phyloP scores from a whole-genome alignment of 164 flowering plant species.

The Chimonanthus praecox region DNA sequence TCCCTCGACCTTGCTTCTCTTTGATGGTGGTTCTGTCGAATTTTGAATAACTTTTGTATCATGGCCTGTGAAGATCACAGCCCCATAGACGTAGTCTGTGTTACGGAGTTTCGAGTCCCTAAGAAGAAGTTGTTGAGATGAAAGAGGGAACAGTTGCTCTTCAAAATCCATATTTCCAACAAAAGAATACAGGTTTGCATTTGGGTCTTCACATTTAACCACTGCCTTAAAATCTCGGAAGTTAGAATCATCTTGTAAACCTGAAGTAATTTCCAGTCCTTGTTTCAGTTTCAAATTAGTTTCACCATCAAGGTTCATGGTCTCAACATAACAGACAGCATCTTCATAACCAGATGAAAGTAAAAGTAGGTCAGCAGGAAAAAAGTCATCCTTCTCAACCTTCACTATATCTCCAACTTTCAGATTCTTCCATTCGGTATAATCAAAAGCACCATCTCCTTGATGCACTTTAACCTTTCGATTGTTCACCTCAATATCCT shows the following conservation, averaged over 20 bases:
- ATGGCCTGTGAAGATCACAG: slow-evolving; percentile 80
- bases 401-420: slow-evolving; percentile 85
- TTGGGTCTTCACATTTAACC: slow-evolving; percentile 92
- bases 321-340: slow-evolving; percentile 88
- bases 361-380: slow-evolving; percentile 86
- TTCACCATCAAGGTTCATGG: slow-evolving; percentile 98
- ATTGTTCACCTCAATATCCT: slow-evolving; percentile 87
- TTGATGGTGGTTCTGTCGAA: slow-evolving; percentile 82
- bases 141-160: slow-evolving; percentile 54
- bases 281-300: slow-evolving; percentile 91
- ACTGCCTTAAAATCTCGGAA: slow-evolving; percentile 59
- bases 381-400: slow-evolving; percentile 79
- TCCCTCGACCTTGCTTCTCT: slow-evolving; percentile 82
- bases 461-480: slow-evolving; percentile 67
- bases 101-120: slow-evolving; percentile 94
- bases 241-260: slow-evolving; percentile 42
- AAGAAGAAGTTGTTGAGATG: slow-evolving; percentile 83
- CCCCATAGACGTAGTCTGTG: slow-evolving; percentile 82
- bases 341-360: slow-evolving; percentile 89
- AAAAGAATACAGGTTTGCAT: slow-evolving; percentile 78
- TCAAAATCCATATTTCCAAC: slow-evolving; percentile 75
- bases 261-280: slow-evolving; percentile 66
- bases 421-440: slow-evolving; percentile 72
- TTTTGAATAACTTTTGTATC: slow-evolving; percentile 95
- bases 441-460: slow-evolving; percentile 49